These are phyloP conservation scores for Tulasnella sp. DNA, from an alignment of 768 basidiomycete genomes.

Conservation along the genomic window DNA sequence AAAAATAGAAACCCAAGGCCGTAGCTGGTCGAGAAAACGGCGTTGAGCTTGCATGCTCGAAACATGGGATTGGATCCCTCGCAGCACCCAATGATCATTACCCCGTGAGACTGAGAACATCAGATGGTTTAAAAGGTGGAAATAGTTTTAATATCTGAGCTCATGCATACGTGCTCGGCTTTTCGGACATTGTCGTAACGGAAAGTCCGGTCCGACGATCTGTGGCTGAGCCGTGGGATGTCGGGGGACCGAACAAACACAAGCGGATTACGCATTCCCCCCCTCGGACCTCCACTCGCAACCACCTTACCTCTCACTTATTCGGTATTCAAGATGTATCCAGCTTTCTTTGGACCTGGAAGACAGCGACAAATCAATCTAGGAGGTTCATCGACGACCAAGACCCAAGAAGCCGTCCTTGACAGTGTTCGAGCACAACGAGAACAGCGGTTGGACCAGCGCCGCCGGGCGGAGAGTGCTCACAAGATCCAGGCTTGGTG, in stretches of 20 bases:
- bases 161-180: too few relatives aligned
- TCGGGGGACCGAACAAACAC: neutral
- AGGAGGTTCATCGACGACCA: slow-evolving; percentile 43
- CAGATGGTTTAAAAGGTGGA: too few relatives aligned
- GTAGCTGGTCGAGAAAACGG: too few relatives aligned
- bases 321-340: neutral
- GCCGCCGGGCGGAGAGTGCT: slow-evolving; percentile 47
- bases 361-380: slow-evolving; percentile 44
- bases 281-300: neutral
- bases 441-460: slow-evolving; percentile 43
- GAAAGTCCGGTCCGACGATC: too few relatives aligned
- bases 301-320: neutral
- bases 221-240: neutral
- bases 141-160: too few relatives aligned
- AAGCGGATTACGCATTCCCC: neutral
- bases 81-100: too few relatives aligned
- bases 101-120: too few relatives aligned
- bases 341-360: slow-evolving; percentile 15
- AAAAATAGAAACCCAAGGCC: too few relatives aligned
- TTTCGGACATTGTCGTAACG: too few relatives aligned
- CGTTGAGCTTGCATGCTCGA: too few relatives aligned
- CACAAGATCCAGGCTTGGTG: slow-evolving; percentile 58
- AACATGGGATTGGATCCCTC: too few relatives aligned
- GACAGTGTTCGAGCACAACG: slow-evolving; percentile 50
- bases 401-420: slow-evolving; percentile 46